Base-by-base conservation (phyloP, 1,139 yeast genomes). In the Saccharomyces hybrid region DNA sequence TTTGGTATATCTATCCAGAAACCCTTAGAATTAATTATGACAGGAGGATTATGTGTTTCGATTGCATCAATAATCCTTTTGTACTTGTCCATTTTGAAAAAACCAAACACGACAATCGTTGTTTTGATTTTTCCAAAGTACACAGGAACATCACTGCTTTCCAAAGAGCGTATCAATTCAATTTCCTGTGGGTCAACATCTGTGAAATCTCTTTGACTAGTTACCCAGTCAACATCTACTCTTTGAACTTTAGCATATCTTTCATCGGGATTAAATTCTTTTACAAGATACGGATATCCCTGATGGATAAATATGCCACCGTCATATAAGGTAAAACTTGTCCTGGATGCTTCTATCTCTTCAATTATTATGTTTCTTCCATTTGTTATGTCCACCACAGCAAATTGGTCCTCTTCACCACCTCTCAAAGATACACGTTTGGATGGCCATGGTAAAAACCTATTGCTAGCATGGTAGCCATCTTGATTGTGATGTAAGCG, bases 221-320 rank as follows among this genome's bases (percentile, higher is more conserved):
- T 93, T 1, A 82, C 79, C 97, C 99, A 93, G 59, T 91, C 96
- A 8, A 93, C 98, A 61, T 85, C 84, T 0, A 91, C 96, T 55
- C 96, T 72, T 61, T 82, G 84, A 1, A 91, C 96, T 58, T 84
- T 85, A 0, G 98, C 98, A 69, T 73, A 88, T 54, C 77, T 78
- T 13, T 81, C 85, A 31, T 87, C 88, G 0, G 86, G 76, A 61
- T 90, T 86, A 64, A 93, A 86, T 61, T 90, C 96, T 54, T 85
- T 81, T 0, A 95, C 91, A 41, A 95, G 68, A 65, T 90, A 91
- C 0, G 97, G 89, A 56, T 81, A 77, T 2, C 99, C 99, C 69
- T 93, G 98, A 65, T 93, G 98, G 50, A 93, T 79, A 61, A 88
- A 90, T 1, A 93, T 90, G 0, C 95, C 99, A 0, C 99, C 99